Evolutionary conservation across 768 basidiomycete species (phyloP), one percentile per base, ranked within the genome.

Genomic region (Amanita brunnescens): DNA sequence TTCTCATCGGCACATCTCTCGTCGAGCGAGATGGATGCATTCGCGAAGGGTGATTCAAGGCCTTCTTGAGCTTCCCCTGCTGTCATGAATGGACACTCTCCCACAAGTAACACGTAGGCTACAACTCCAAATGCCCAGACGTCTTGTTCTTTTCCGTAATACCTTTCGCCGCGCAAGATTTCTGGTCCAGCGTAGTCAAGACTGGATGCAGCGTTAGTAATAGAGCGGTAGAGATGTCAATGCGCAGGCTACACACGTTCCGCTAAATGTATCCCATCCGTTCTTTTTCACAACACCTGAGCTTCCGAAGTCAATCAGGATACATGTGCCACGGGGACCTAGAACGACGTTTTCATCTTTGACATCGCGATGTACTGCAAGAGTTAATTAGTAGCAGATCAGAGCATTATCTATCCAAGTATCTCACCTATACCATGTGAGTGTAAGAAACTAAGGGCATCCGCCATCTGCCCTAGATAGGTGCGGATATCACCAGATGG

Each of bases 121-220:
- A 99, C 91, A 20, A 98, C 93, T 12, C 95, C 95, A 54, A 95
- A 89, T 0, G 95, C 95, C 94, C 95, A 99, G 2, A 97, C 88
- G 59, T 99, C 95, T 67, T 97, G 94, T 63, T 95, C 92, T 62
- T 93, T 94, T 32, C 95, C 96, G 56, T 87, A 78, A 65, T 99
- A 99, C 45, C 89, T 80, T 63, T 96, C 92, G 2, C 95, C 95
- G 14, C 91, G 83, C 26, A 99, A 69, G 51, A 99, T 98, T 66
- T 99, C 95, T 34, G 95, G 96, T 7, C 89, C 91, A 13, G 95
- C 95, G 63, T 97, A 98, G 65, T 95, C 92, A 58, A 92, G 71
- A 14, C 90, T 91, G 55, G 47, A 57, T 30, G 20, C 14, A 35
- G 48, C 47, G 35, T 38, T 16, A 54, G 41, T 14, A 41, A 51